Evolutionary conservation across 192 early-diverging fungal species (phyloP).

Genomic region (Linnemannia zychae): DNA sequence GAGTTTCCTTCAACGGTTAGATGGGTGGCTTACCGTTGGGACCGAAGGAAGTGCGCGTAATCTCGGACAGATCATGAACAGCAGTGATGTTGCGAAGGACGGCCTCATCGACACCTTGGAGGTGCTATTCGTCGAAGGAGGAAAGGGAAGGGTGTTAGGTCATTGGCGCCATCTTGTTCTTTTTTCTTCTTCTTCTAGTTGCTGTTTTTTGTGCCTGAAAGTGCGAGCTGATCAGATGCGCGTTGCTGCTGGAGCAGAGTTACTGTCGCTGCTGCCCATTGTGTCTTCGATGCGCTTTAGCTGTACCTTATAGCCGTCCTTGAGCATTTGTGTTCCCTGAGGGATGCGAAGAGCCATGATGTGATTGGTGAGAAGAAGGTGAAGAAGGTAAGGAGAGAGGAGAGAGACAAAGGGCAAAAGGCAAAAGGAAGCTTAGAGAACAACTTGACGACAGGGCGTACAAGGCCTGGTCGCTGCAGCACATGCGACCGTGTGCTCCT

Average conservation of each 20-base stretch:
- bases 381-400: not conserved
- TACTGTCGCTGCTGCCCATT: no score
- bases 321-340: conserved; percentile 58
- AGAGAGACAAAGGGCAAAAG: not conserved
- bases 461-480: not conserved
- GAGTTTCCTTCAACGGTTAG: not conserved
- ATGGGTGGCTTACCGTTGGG: conserved; percentile 83
- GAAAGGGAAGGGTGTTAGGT: not conserved
- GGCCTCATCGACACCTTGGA: conserved; percentile 96
- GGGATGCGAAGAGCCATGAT: conserved; percentile 55
- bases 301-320: conserved; percentile 57
- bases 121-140: conserved; percentile 68
- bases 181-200: not conserved
- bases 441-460: not conserved
- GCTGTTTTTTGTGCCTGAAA: not conserved
- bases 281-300: not conserved
- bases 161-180: conserved; percentile 2
- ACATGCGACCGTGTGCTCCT: not conserved
- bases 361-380: not conserved
- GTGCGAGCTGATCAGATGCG: conserved; percentile 39
- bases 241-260: not conserved
- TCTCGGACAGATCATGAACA: conserved; percentile 92
- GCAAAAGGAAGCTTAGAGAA: conserved; percentile 4
- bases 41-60: conserved; percentile 95
- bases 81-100: conserved; percentile 96